These are phyloP conservation scores for Carex scoparia DNA, from an alignment of 176 grass and related monocot species.

Conservation along the genomic window DNA sequence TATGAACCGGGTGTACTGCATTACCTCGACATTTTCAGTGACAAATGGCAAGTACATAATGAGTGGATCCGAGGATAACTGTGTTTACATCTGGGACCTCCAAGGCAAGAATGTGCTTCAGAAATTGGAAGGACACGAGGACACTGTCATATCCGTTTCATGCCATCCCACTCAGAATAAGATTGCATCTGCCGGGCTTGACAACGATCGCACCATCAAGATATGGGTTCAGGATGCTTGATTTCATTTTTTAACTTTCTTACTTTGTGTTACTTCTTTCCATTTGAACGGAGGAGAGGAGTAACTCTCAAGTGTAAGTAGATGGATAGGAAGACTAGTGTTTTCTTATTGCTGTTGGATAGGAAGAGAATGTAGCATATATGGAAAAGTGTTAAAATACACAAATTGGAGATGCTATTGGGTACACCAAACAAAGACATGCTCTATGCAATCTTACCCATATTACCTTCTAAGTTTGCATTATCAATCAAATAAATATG, in stretches of 20 bases:
- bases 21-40: constrained; percentile 76
- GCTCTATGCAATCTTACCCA: too few relatives aligned
- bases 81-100: constrained; percentile 90
- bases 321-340: neutral
- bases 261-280: neutral
- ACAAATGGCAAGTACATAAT: constrained; percentile 82
- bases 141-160: constrained; percentile 62
- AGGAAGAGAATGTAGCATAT: neutral
- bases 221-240: constrained; percentile 68
- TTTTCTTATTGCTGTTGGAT: neutral
- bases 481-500: too few relatives aligned
- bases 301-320: neutral
- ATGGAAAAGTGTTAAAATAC: neutral
- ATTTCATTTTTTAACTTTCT: neutral
- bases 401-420: too few relatives aligned
- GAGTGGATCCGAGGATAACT: constrained; percentile 77
- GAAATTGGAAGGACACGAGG: constrained; percentile 83
- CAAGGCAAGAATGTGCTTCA: constrained; percentile 88
- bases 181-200: constrained; percentile 66
- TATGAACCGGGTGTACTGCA: constrained; percentile 60
- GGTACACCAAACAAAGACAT: too few relatives aligned
- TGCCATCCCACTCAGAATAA: constrained; percentile 77
- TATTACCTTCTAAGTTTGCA: too few relatives aligned
- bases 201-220: constrained; percentile 65
- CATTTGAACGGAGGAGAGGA: neutral